Percentiles rank a stretch among this genome's conserved stretches.
Evolutionary conservation across 345 rosid genomes (phyloP).

Genomic region (Murraya koenigii): DNA sequence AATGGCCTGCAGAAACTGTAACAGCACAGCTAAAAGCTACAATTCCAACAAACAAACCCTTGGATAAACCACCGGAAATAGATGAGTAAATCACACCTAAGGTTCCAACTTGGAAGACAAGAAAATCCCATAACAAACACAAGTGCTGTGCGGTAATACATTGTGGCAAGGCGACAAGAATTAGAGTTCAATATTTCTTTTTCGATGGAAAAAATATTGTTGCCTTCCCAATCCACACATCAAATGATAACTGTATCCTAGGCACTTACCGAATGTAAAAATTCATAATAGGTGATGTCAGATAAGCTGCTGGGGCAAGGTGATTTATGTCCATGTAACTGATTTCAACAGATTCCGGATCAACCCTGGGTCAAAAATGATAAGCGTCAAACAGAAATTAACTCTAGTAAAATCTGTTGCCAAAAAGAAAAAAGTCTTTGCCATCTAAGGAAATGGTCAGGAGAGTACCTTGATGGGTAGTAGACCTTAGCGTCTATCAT

Average conservation of each 20-base stretch:
- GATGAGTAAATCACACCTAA: not conserved
- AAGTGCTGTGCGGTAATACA: not conserved
- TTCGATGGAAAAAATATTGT: not conserved
- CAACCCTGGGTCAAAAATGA: conserved; percentile 50
- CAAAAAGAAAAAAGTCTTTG: not conserved
- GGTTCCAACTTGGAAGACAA: conserved; percentile 4
- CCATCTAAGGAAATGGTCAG: not conserved
- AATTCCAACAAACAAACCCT: not conserved
- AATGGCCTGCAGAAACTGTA: not conserved
- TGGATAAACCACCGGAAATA: not conserved
- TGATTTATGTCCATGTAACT: conserved; percentile 56
- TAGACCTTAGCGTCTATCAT: conserved; percentile 47
- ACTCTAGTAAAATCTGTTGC: not conserved
- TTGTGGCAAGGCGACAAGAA: not conserved
- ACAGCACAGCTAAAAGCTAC: conserved; percentile 1
- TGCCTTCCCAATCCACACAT: not conserved
- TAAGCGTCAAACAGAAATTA: not conserved
- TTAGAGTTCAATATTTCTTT: not conserved
- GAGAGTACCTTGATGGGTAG: conserved; percentile 73
- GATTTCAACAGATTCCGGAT: conserved; percentile 61
- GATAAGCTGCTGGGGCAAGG: conserved; percentile 60
- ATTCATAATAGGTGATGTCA: conserved; percentile 81
- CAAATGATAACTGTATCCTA: conserved; percentile 2
- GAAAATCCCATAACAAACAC: not conserved
- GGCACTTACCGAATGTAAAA: conserved; percentile 69